Percentiles rank a stretch among this genome's conserved stretches.
Conservation (phyloP, 352 stramenopile genomes). For the Poterioochromonas sp. region DNA sequence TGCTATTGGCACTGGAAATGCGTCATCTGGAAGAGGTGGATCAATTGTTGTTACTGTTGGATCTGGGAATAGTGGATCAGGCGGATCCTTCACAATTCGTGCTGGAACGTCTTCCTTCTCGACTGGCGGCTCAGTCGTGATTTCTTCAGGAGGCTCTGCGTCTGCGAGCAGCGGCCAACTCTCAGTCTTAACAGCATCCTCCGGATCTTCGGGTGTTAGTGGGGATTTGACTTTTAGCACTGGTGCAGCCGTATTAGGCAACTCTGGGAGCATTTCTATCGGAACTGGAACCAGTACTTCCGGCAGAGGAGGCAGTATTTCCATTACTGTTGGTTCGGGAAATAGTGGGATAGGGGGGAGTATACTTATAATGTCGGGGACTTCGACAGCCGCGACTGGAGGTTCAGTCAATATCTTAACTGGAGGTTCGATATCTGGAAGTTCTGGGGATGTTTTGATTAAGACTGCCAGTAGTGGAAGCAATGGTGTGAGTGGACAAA, state of each 20-base stretch:
- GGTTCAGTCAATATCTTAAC: constrained; percentile 16
- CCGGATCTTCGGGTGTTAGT: constrained; percentile 36
- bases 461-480: constrained; percentile 56
- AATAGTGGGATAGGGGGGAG: constrained; percentile 68
- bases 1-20: background rate
- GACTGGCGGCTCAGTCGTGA: background rate
- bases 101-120: constrained; percentile 27
- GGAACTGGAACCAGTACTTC: constrained; percentile 25
- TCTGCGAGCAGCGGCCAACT: constrained; percentile 25
- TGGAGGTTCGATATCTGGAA: constrained; percentile 39
- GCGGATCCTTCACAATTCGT: constrained; percentile 27
- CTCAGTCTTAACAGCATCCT: constrained; percentile 40
- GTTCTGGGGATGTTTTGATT: constrained; percentile 55
- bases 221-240: constrained; percentile 42
- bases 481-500: constrained; percentile 46
- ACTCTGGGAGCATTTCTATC: constrained; percentile 42
- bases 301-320: constrained; percentile 63
- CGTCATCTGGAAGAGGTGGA: constrained; percentile 45
- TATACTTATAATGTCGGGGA: constrained; percentile 60
- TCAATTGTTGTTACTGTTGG: constrained; percentile 54
- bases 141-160: background rate
- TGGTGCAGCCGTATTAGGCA: constrained; percentile 38
- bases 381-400: constrained; percentile 44
- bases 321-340: constrained; percentile 61
- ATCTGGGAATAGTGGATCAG: constrained; percentile 24